These are phyloP conservation scores for Trypanosoma grayi DNA, from an alignment of 208 protist genomes.

Conservation along the genomic window DNA sequence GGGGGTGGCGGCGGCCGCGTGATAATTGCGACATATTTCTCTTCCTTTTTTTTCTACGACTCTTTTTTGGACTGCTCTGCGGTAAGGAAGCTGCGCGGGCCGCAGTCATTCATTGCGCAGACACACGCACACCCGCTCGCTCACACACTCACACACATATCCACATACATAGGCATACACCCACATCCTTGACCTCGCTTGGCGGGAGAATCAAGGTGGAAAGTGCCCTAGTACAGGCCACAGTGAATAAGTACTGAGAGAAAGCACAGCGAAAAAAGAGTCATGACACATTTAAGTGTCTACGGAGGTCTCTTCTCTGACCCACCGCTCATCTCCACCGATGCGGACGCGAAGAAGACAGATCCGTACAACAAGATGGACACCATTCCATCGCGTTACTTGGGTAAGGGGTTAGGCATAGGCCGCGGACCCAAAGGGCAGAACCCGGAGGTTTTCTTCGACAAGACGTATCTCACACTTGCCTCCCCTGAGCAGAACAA, in stretches of 20 bases:
- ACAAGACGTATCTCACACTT: constrained; percentile 75
- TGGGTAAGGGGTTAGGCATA: constrained; percentile 72
- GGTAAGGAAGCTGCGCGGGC: too few species aligned
- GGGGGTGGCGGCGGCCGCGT: too few species aligned
- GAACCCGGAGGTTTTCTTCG: constrained; percentile 59
- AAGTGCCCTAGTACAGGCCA: too few species aligned
- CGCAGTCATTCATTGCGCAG: too few species aligned
- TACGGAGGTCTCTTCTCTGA: constrained; percentile 88
- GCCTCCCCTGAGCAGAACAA: constrained; percentile 75
- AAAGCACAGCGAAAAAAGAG: background rate
- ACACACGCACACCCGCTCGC: too few species aligned
- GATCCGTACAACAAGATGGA: constrained; percentile 84
- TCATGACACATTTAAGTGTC: constrained; percentile 72
- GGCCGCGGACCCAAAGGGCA: constrained; percentile 36
- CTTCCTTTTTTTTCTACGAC: too few species aligned
- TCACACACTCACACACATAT: too few species aligned
- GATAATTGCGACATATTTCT: too few species aligned
- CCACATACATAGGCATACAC: too few species aligned
- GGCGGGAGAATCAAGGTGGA: too few species aligned
- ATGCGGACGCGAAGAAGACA: constrained; percentile 66
- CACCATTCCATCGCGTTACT: constrained; percentile 71
- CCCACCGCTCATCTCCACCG: constrained; percentile 66
- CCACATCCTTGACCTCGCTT: too few species aligned
- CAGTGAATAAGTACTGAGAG: background rate
- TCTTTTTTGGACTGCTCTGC: too few species aligned